These are phyloP conservation scores for Hypoxylon sp. DNA, from an alignment of 2,329 filamentous ascomycete species.

Conservation along the genomic window DNA sequence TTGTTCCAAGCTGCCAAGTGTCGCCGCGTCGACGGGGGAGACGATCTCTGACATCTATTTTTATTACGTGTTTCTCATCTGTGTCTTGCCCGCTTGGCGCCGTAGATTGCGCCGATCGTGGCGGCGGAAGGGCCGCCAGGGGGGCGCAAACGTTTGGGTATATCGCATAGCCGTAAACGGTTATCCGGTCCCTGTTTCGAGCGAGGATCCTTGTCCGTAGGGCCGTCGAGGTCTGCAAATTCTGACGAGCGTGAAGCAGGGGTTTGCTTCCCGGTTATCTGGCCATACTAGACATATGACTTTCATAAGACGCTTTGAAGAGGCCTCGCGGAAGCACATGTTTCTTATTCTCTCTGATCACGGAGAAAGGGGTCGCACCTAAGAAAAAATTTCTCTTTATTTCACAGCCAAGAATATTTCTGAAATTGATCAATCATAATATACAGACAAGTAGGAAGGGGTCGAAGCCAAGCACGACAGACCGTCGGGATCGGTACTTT, in stretches of 20 bases:
- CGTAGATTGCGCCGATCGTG: constrained; percentile 22
- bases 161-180: constrained; percentile 20
- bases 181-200: constrained; percentile 17
- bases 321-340: constrained; percentile 5
- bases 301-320: constrained; percentile 1
- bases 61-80: constrained; percentile 25
- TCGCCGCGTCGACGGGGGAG: constrained; percentile 11
- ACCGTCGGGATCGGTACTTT: not conserved
- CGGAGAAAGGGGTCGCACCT: not conserved
- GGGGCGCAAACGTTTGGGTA: too few species aligned
- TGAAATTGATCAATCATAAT: not conserved
- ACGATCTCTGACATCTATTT: constrained; percentile 27
- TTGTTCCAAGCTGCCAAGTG: not conserved
- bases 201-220: constrained; percentile 14
- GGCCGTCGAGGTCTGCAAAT: constrained; percentile 7
- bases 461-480: not conserved
- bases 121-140: constrained; percentile 2
- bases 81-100: constrained; percentile 24
- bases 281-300: constrained; percentile 3
- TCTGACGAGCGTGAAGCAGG: constrained; percentile 15
- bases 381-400: not conserved
- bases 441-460: not conserved
- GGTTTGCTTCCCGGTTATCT: not conserved
- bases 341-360: not conserved
- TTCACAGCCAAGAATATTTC: not conserved